Evolutionary conservation across 2,329 filamentous ascomycete genomes (phyloP), one percentile per base, ranked within the genome.

Genomic region (Aplosporella prunicola): DNA sequence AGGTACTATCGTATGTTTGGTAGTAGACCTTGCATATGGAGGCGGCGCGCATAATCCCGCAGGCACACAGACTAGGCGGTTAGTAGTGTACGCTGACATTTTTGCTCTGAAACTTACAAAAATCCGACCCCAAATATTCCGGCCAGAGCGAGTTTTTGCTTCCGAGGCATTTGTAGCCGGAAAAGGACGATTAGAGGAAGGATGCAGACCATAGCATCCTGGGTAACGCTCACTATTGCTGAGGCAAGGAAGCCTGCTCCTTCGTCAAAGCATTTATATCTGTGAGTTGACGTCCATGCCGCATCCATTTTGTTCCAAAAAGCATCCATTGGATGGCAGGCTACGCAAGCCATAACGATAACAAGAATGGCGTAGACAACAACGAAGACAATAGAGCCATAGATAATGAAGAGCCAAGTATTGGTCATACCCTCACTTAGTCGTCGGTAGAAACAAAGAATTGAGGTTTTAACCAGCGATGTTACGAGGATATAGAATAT

Each of bases 101-200:
- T 13, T 14, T 5, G 9, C n/a, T 34, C 15, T 20, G 14, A 34
- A 20, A 50, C 49, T 49, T 38, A 64, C 56, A 69, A 52, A 4
- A 68, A 52, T 1, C 67, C 62, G 5, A 66, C 43, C 6, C 51
- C 63, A 53, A 63, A 57, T 45, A 69, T 57, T 29, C 64, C 61
- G 30, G 66, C 61, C 7, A 67, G 47, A 0, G 57, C 63, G 16
- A 65, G 40, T 47, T 66, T 68, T 46, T 70, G 66, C 14, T 55
- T 50, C 11, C 40, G 47, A 3, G 62, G 55, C 24, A 71, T 57
- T 22, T 61, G 56, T 4, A 69, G 51, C n/a, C 63, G 59, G 50
- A 60, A 55, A 5, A 68, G 60, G 25, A 69, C 56, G 16, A 67
- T 52, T 9, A 63, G 50, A 0, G 67, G 67, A 20, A 69, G 45